These are phyloP conservation scores for Cardiospermum halicacabum DNA, from an alignment of 345 rosid genomes.

Conservation along the genomic window DNA sequence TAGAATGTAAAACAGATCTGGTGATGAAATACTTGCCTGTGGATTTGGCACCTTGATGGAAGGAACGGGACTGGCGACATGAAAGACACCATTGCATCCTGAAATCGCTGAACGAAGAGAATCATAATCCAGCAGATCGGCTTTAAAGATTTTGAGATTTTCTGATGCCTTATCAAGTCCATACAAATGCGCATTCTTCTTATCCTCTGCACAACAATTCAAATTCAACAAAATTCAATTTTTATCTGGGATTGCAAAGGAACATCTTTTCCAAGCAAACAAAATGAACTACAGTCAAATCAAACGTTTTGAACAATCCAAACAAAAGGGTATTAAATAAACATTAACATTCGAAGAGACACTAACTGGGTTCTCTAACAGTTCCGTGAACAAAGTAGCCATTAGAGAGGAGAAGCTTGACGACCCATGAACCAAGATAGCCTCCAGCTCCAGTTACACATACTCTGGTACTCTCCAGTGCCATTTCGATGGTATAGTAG, in stretches of 20 bases:
- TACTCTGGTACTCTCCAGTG: constrained; percentile 31
- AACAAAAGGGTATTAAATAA: background rate
- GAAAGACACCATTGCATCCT: constrained; percentile 1
- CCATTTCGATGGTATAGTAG: constrained; percentile 29
- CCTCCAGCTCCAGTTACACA: constrained; percentile 88
- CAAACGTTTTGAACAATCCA: background rate
- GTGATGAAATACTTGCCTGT: background rate
- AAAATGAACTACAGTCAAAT: background rate
- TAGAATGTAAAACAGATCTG: background rate
- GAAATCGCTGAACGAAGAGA: constrained; percentile 24
- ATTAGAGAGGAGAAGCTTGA: constrained; percentile 54
- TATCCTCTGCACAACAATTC: background rate
- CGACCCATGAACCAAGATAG: constrained; percentile 58
- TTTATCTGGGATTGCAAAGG: too few relatives aligned
- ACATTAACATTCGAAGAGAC: background rate
- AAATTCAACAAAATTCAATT: background rate
- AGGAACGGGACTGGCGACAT: constrained; percentile 1
- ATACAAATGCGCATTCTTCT: constrained; percentile 22
- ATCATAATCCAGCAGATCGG: background rate
- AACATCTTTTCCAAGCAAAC: constrained; percentile 13
- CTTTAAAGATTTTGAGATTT: background rate
- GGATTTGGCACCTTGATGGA: background rate
- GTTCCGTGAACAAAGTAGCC: constrained; percentile 59
- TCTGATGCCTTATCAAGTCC: constrained; percentile 27
- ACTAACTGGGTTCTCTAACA: constrained; percentile 48